These are phyloP conservation scores for Pseudonitzschia multiseries DNA, from an alignment of 108 stramenopile genomes.

Conservation along the genomic window DNA sequence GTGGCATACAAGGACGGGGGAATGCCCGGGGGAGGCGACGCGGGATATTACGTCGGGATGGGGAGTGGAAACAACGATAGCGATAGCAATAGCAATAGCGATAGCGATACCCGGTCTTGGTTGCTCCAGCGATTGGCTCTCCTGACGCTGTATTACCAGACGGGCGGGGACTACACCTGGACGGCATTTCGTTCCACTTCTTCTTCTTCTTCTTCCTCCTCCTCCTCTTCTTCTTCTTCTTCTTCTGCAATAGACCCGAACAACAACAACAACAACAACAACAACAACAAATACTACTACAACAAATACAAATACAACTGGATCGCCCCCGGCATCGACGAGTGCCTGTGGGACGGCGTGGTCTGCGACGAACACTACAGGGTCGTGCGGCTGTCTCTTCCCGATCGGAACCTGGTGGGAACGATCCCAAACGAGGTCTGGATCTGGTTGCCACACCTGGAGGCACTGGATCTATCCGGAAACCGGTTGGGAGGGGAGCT, in stretches of 20 bases:
- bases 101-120: neutral
- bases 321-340: neutral
- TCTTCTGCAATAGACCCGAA: too few relatives aligned
- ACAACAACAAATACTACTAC: neutral
- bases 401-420: neutral
- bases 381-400: neutral
- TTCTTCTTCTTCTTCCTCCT: too few relatives aligned
- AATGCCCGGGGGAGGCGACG: neutral
- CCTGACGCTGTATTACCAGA: neutral
- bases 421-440: neutral
- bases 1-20: neutral
- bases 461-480: neutral
- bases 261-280: neutral
- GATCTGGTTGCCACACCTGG: neutral
- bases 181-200: neutral
- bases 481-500: neutral
- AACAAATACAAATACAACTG: neutral
- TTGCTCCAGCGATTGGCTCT: neutral
- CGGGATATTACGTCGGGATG: neutral
- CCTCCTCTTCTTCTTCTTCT: too few relatives aligned
- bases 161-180: slow-evolving; percentile 1
- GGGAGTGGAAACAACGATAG: neutral
- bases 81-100: neutral
- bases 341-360: neutral
- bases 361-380: neutral